Base-by-base conservation (phyloP, 2,329 filamentous ascomycete species). In the Fusarium scirpi region DNA sequence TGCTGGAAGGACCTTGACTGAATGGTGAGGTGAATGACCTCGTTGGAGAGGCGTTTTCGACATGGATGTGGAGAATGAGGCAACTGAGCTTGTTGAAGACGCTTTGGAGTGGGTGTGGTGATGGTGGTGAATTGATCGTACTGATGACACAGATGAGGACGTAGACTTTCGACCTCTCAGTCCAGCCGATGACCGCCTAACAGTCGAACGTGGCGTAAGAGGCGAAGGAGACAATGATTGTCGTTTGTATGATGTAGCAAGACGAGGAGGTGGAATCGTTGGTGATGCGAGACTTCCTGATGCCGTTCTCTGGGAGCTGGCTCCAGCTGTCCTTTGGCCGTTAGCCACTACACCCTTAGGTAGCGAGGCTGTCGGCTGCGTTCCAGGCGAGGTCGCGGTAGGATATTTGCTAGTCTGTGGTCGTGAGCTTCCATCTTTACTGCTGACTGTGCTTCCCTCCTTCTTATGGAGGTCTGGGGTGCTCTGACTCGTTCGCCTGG, bases 101-200 rank as follows among this genome's bases (percentile, higher is more conserved):
- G 96, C 94, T 80, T 98, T 98, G 24, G 94, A 97, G 79, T 98
- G 95, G 3, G 91, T 91, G 78, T 96, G 92, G 56, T 91, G 90
- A 70, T 94, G 91, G 72, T 94, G 93, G 75, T 95, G 94, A 77
- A 98, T 94, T 46, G 92, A 97, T 62, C 96, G 91, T 61, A 99
- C 91, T 0, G 94, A 97, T 1, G 94, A 98, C 18, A 99, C 90
- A 0, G 94, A 98, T 0, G 94, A 97, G 0, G 94, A 98, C 0
- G 96, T 99, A 1, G 95, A 98, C 79, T 98, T 98, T 65, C 96
- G 90, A 40, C 96, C 95, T 29, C 94, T 89, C 46, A 98, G 86
- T 30, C 95, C 94, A 45, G 87, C 89, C 8, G 94, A 97, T 4
- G 93, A 90, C 38, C 94, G 91, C 13, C 96, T 90, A 75, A 97